These are phyloP conservation scores for Xerocomus potaroensis DNA, from an alignment of 768 basidiomycete species.

Conservation along the genomic window DNA sequence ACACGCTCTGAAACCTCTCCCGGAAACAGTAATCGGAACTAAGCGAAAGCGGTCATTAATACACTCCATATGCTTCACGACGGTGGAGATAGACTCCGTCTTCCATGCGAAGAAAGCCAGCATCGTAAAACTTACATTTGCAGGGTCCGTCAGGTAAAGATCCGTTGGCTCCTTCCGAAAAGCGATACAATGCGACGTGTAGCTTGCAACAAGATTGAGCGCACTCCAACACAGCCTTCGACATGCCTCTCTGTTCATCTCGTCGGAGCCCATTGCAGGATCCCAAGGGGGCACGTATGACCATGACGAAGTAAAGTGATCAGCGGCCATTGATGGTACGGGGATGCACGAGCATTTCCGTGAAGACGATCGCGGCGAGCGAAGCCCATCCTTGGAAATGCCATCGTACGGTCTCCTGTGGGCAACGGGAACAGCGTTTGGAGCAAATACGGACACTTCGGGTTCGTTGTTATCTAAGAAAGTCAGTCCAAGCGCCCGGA, in stretches of 20 bases:
- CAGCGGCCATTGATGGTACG: conserved; percentile 32
- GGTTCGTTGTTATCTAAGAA: conserved; percentile 54
- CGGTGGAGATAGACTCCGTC: conserved; percentile 8
- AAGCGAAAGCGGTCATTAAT: conserved; percentile 10
- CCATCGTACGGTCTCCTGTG: conserved; percentile 28
- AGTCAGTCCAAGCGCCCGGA: conserved; percentile 52
- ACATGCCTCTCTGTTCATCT: conserved; percentile 64
- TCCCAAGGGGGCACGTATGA: conserved; percentile 60
- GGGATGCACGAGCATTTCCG: conserved; percentile 48
- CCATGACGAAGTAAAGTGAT: conserved; percentile 41
- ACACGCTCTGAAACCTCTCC: conserved; percentile 61
- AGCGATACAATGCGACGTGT: conserved; percentile 64
- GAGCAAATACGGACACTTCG: conserved; percentile 48
- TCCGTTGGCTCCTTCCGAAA: conserved; percentile 54
- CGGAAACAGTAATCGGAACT: conserved; percentile 58
- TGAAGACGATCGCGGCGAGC: conserved; percentile 25
- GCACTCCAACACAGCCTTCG: conserved; percentile 77
- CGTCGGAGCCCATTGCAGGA: conserved; percentile 46
- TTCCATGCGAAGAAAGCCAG: conserved; percentile 3
- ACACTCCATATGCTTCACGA: conserved; percentile 5
- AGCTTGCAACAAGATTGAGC: conserved; percentile 61
- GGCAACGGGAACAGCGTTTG: conserved; percentile 48
- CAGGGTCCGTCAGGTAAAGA: conserved; percentile 58
- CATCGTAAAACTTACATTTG: conserved; percentile 50
- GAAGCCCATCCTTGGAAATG: conserved; percentile 24